Base-by-base conservation (phyloP, 768 basidiomycete species). In the Boletus eberwhitei region DNA sequence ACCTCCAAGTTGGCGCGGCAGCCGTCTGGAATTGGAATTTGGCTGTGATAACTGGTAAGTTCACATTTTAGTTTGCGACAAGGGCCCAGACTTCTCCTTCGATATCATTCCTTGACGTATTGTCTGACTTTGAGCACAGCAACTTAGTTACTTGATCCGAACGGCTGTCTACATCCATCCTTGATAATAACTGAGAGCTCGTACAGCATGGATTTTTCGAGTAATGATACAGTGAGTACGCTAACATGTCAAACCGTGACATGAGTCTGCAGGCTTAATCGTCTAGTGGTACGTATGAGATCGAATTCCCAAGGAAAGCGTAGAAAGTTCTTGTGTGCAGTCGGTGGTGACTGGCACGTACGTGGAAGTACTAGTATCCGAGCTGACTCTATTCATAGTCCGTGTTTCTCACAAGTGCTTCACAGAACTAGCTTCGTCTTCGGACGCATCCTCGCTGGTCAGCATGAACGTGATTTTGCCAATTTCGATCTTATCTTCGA, bases 401-500 rank as follows among this genome's bases (percentile, higher is more conserved):
- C 39, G 3, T 32, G 29, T 19, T 14, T 34, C 21, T 37, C 51
- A 19, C 7, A 8, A 29, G 8, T 17, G 17, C 19, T 21, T n/a
- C 21, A 22, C 11, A 17, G 6, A 17, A 26, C 37, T 14, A 11
- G 9, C 12, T 17, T 36, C 21, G 32, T 26, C 6, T 19, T 32
- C 9, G 26, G 4, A 26, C 24, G 9, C 26, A 43, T n/a, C 19
- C 40, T n/a, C 35, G 5, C 4, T 17, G 22, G 8, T 26, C 24
- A 37, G 9, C n/a, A 17, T 32, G 21, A 61, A 59, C n/a, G 39
- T 59, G 31, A 54, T 52, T 31, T 37, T 21, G 6, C 56, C 55
- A 14, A 62, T 58, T 8, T 22, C 4, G 19, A 58, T 4, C 24
- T n/a, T 39, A 7, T 16, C 37, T 22, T 48, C 41, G 17, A 43